phyloP scores from a whole-genome alignment of 2,329 filamentous ascomycete genomes.

The Lachnellula arida region DNA sequence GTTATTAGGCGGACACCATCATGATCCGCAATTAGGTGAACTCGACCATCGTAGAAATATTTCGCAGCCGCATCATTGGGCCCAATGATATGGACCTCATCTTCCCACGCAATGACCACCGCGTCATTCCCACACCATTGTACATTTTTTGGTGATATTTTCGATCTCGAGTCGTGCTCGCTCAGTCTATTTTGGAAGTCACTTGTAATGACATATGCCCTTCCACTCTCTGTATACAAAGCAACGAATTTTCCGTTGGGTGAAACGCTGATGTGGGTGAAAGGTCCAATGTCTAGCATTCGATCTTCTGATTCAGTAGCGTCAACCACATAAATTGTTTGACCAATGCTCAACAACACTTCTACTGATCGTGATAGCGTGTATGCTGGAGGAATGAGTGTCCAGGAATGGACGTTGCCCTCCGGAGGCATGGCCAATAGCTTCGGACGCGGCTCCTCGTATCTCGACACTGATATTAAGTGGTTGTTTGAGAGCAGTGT shows the following conservation, averaged over 20 bases:
- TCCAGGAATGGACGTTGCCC: conserved; percentile 81
- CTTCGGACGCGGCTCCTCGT: conserved; percentile 85
- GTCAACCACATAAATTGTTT: conserved; percentile 84
- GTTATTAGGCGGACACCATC: conserved; percentile 90
- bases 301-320: conserved; percentile 87
- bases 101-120: conserved; percentile 91
- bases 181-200: conserved; percentile 91
- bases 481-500: conserved; percentile 85
- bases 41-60: conserved; percentile 85
- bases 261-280: conserved; percentile 84
- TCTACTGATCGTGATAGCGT: conserved; percentile 92
- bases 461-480: conserved; percentile 80
- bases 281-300: conserved; percentile 85
- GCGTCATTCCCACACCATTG: conserved; percentile 97
- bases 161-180: conserved; percentile 84
- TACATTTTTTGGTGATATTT: conserved; percentile 79
- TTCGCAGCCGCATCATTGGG: conserved; percentile 70
- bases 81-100: conserved; percentile 91
- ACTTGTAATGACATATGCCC: conserved; percentile 86
- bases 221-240: conserved; percentile 79
- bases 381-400: conserved; percentile 78
- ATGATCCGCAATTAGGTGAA: conserved; percentile 76
- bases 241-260: conserved; percentile 86
- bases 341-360: conserved; percentile 77
- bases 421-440: conserved; percentile 71